Evolutionary conservation across 2,329 filamentous ascomycete genomes (phyloP).

Genomic region (Fusarium praegraminearum): DNA sequence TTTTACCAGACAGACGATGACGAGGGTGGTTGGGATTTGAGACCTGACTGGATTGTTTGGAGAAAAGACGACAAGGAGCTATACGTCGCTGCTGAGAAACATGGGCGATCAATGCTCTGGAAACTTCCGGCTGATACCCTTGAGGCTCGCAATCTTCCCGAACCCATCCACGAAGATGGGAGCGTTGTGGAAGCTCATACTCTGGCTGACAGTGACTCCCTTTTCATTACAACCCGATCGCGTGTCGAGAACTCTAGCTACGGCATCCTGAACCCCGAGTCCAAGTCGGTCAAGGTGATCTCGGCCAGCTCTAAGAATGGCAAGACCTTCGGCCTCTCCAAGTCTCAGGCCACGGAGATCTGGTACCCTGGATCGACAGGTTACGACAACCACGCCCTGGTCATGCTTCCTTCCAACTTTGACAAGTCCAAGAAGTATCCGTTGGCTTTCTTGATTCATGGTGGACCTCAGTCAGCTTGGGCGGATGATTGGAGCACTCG

Average conservation of each 20-base stretch:
- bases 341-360: slow-evolving; percentile 73
- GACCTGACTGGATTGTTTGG: slow-evolving; percentile 69
- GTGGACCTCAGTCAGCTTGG: slow-evolving; percentile 84
- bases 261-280: slow-evolving; percentile 65
- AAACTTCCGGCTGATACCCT: slow-evolving; percentile 68
- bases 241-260: slow-evolving; percentile 80
- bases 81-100: slow-evolving; percentile 79
- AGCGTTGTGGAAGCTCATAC: slow-evolving; percentile 65
- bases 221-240: slow-evolving; percentile 77
- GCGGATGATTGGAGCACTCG: slow-evolving; percentile 80
- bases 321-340: slow-evolving; percentile 73
- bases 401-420: slow-evolving; percentile 74
- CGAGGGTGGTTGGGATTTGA: slow-evolving; percentile 71
- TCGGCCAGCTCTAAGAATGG: slow-evolving; percentile 76
- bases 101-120: slow-evolving; percentile 72
- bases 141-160: slow-evolving; percentile 62
- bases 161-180: slow-evolving; percentile 64
- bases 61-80: slow-evolving; percentile 70
- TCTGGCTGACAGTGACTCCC: slow-evolving; percentile 59
- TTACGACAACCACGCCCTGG: slow-evolving; percentile 77
- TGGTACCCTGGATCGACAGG: slow-evolving; percentile 75
- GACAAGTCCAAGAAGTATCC: slow-evolving; percentile 79
- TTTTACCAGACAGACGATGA: slow-evolving; percentile 72
- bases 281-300: slow-evolving; percentile 57
- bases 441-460: slow-evolving; percentile 83